These are phyloP conservation scores for Erigeron philadelphicus DNA, from an alignment of 140 eudicot genomes.

Conservation along the genomic window DNA sequence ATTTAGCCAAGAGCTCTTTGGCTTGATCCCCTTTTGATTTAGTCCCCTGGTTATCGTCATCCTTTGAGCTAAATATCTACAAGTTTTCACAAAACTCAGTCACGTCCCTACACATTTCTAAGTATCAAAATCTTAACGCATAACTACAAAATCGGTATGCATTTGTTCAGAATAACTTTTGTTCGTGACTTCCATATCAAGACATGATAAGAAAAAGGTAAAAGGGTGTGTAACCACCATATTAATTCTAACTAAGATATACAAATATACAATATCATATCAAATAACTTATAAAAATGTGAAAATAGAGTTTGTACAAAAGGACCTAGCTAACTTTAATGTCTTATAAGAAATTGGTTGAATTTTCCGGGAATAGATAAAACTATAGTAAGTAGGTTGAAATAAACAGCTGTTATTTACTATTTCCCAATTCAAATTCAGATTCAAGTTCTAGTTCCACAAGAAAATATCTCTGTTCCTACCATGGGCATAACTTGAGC, in stretches of 20 bases:
- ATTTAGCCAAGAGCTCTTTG: constrained; percentile 80
- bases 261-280: neutral
- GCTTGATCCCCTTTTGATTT: constrained; percentile 89
- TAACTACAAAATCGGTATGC: neutral
- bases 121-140: neutral
- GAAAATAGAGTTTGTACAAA: too few species aligned
- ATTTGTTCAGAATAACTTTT: neutral
- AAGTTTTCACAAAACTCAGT: neutral
- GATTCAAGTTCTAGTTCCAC: too few species aligned
- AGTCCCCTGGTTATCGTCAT: constrained; percentile 29
- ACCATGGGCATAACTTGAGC: too few species aligned
- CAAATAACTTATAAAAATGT: neutral
- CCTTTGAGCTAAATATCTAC: constrained; percentile 86
- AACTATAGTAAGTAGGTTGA: too few species aligned
- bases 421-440: too few species aligned
- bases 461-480: too few species aligned
- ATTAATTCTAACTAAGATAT: neutral
- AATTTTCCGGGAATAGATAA: too few species aligned
- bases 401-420: too few species aligned
- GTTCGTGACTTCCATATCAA: neutral
- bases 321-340: too few species aligned
- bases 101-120: neutral
- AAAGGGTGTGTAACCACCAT: neutral
- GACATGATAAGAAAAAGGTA: too few species aligned
- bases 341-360: too few species aligned